These are phyloP conservation scores for Peronospora farinosa DNA, from an alignment of 352 stramenopile species.

Conservation along the genomic window DNA sequence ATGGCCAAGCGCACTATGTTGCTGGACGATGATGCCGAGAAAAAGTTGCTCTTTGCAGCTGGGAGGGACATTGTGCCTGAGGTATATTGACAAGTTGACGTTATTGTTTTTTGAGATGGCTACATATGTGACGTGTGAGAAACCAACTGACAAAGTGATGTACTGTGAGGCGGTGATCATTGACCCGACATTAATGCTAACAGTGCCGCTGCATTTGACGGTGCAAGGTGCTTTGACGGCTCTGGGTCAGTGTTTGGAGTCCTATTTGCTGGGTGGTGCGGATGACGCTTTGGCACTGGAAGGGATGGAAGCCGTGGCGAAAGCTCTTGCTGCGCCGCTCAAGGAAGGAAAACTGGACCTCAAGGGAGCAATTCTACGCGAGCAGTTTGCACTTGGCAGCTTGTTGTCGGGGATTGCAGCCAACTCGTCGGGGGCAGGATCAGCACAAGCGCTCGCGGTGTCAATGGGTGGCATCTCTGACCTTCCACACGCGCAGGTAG, in stretches of 20 bases:
- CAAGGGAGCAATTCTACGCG: slow-evolving; percentile 43
- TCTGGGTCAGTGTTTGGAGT: slow-evolving; percentile 71
- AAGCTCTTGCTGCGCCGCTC: slow-evolving; percentile 45
- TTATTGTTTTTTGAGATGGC: neutral
- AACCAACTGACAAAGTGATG: slow-evolving; percentile 2
- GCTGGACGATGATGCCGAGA: slow-evolving; percentile 58
- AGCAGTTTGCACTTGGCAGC: slow-evolving; percentile 51
- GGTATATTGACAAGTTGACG: slow-evolving; percentile 11
- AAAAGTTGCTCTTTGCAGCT: slow-evolving; percentile 43
- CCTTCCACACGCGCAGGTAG: slow-evolving; percentile 52
- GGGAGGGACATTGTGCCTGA: slow-evolving; percentile 38
- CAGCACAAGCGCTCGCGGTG: slow-evolving; percentile 49
- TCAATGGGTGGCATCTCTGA: slow-evolving; percentile 65
- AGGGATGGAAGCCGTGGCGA: slow-evolving; percentile 48
- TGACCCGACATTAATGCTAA: slow-evolving; percentile 59
- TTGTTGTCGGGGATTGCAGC: slow-evolving; percentile 48
- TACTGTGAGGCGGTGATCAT: slow-evolving; percentile 49
- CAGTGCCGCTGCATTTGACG: slow-evolving; percentile 44
- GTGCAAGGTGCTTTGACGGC: slow-evolving; percentile 55
- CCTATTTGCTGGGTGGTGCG: slow-evolving; percentile 48
- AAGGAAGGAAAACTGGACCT: slow-evolving; percentile 60
- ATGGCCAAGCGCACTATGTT: slow-evolving; percentile 46
- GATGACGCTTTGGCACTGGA: slow-evolving; percentile 50
- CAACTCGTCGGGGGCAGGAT: slow-evolving; percentile 49
- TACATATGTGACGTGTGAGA: slow-evolving; percentile 9